Base-by-base conservation (phyloP, 169 alveolate genomes). In the Plasmodium yoelii region DNA sequence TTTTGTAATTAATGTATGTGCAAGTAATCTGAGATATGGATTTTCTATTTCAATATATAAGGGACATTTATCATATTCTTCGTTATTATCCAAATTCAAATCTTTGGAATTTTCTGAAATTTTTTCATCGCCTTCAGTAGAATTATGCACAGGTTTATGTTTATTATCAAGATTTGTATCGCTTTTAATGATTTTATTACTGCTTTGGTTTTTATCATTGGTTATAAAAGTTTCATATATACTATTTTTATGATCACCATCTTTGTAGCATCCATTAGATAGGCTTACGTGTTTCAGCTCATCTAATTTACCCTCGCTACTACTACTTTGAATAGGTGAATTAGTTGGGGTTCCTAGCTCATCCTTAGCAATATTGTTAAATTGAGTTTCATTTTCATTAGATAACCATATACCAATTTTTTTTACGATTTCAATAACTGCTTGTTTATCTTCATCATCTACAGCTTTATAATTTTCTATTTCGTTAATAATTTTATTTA, bases 11-110 rank as follows among this genome's bases (percentile, higher is more conserved):
- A 96, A 88, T 5, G 97, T 93, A 86, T 96, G 98, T 70, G 95
- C 94, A 34, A 96, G 87, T 51, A 96, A 88, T 1, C 98, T 92
- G 69, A 94, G 96, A 47, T 95, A 93, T 9, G 98, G 96, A 70
- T 92, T 95, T 15, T 95, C 97, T 82, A 96, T 92, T 44, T 92
- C 96, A 22, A 96, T 88, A 65, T 96, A 94, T 91, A 92, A 75
- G 13, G 95, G 96, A 39, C 42, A 86, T 69, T 69, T 63, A 53
- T 46, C 57, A 12, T 12, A 49, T 51, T 6, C 65, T 63, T 47
- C 26, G 0, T 61, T 49, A 34, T 49, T 2, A 28, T n/a, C 60
- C 15, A 5, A 26, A 13, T 49, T 28, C n/a, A 13, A 13, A 9
- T 34, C 15, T 15, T 26, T 51, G 28, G 18, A 42, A 6, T 28